Evolutionary conservation across 2,329 filamentous ascomycete species (phyloP), one percentile per base, ranked within the genome.

Genomic region (Neofusicoccum umdonicola): DNA sequence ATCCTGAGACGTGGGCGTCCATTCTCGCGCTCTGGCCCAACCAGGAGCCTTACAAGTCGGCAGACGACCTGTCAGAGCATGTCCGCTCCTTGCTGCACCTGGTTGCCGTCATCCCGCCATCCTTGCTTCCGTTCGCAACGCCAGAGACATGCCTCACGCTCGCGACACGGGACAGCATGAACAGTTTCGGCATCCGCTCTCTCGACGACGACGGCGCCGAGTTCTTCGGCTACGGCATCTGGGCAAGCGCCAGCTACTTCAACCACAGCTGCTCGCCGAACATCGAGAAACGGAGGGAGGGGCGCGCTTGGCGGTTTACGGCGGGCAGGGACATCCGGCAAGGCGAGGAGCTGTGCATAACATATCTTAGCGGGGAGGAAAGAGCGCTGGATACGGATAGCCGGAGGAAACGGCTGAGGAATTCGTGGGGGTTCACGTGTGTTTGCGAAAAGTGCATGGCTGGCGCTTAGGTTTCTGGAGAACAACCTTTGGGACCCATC

Each of bases 191-290:
- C 35, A 80, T 83, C 48, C 76, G 78, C 6, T 74, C 72, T 11
- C 73, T 79, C 3, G 78, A 78, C 58, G 79, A 81, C 57, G 80
- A 79, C 41, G 79, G 78, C 8, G 76, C 77, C 8, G 81, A 83
- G 68, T 82, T 82, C 69, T 78, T 83, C 66, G 81, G 81, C 15
- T 83, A 80, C 56, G 80, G 77, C 0, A 75, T 82, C 39, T 83
- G 80, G 76, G 78, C 80, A 0, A 70, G 71, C 4, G 80, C 81
- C 0, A 79, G 76, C 66, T 83, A 81, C 70, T 83, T 82, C 73
- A 83, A 83, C 60, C 81, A 83, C 67, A 78, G 75, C 4, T 83
- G 81, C 68, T 69, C 60, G 15, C 80, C 80, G 27, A 83, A 80
- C 48, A 66, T 83, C 1, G 70, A 69, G 50, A 83, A 83, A 74